Conservation (phyloP, 169 alveolate species). For the Eimeria maxima region DNA sequence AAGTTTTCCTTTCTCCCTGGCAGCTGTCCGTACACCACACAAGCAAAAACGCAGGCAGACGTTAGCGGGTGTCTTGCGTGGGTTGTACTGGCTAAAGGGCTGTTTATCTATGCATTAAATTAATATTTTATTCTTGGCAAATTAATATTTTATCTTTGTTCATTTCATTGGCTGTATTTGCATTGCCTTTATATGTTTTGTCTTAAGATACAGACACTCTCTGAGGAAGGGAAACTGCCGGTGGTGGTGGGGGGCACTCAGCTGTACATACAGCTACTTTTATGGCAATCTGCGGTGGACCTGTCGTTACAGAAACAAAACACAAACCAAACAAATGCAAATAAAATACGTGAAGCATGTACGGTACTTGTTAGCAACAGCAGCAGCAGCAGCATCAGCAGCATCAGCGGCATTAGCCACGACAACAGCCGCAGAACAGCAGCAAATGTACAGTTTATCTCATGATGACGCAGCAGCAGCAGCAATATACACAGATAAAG, state of each 20-base stretch:
- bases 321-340: background rate
- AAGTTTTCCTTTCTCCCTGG: too few relatives aligned
- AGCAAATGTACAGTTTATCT: background rate
- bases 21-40: too few relatives aligned
- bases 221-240: slow-evolving; percentile 50
- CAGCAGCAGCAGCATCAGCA: background rate
- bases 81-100: too few relatives aligned
- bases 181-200: background rate
- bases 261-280: slow-evolving; percentile 76
- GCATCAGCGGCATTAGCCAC: background rate
- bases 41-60: too few relatives aligned
- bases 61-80: background rate
- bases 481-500: too few relatives aligned
- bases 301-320: background rate
- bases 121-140: too few relatives aligned
- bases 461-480: too few relatives aligned
- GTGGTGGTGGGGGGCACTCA: slow-evolving; percentile 82
- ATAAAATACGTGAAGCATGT: background rate
- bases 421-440: background rate
- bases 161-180: too few relatives aligned
- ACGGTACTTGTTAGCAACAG: background rate
- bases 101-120: too few relatives aligned
- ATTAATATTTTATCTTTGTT: too few relatives aligned
- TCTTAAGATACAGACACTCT: slow-evolving; percentile 36
- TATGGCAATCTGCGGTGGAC: slow-evolving; percentile 75